Evolutionary conservation across 108 stramenopile species (phyloP).

Genomic region (Cyclostephanos tholiformis): DNA sequence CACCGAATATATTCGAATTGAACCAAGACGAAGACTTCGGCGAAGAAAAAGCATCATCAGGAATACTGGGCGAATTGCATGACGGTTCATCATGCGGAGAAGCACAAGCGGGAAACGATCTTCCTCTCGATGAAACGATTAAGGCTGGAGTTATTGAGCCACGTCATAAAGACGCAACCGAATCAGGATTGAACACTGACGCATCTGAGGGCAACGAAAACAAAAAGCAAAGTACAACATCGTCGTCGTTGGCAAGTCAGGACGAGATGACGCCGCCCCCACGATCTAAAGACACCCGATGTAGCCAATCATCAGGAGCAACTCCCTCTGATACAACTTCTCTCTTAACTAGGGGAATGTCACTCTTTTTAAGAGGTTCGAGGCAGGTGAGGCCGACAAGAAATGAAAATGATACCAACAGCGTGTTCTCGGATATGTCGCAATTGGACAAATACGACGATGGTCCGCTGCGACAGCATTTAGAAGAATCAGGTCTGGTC

Average conservation of each 20-base stretch:
- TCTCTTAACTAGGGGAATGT: constrained; percentile 7
- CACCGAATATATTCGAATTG: too few species aligned
- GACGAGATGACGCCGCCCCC: neutral
- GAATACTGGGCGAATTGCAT: neutral
- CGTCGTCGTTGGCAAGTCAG: too few species aligned
- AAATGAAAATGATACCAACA: constrained; percentile 31
- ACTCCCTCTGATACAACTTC: neutral
- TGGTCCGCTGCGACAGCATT: constrained; percentile 21
- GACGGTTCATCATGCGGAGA: neutral
- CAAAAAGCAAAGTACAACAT: neutral
- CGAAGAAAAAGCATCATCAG: neutral
- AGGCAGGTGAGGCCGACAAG: constrained; percentile 3
- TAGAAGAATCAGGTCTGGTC: constrained; percentile 46
- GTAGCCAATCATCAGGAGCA: neutral
- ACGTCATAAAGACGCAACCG: neutral
- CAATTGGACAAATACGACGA: constrained; percentile 19
- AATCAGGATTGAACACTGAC: neutral
- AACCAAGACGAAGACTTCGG: neutral
- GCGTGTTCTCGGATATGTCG: constrained; percentile 40
- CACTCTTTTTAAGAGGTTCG: constrained; percentile 8
- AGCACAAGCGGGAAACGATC: neutral
- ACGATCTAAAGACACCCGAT: neutral
- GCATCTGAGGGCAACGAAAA: neutral
- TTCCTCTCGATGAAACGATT: neutral
- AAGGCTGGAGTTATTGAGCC: neutral